Conservation (phyloP, 2,329 filamentous ascomycete genomes). For the Stemphylium vesicarium region DNA sequence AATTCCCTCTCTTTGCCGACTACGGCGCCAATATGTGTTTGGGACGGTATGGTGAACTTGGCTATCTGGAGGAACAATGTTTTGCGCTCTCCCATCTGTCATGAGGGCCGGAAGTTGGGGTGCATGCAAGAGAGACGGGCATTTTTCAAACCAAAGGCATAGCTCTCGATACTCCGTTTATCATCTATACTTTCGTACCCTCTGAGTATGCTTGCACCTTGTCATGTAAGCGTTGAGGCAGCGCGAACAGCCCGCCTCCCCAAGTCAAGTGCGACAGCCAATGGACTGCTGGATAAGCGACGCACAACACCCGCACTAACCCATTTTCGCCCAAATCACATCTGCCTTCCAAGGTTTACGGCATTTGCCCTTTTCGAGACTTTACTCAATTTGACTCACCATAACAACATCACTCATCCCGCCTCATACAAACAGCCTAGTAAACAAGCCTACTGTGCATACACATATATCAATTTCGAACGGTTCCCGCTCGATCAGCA, state of each 20-base stretch:
- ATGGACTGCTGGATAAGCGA: conserved; percentile 1
- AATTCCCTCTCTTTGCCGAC: too few relatives aligned
- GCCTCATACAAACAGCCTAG: background rate
- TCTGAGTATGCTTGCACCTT: background rate
- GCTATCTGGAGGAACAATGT: too few relatives aligned
- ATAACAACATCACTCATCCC: background rate
- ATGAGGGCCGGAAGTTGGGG: too few relatives aligned
- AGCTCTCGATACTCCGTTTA: too few relatives aligned
- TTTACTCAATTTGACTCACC: conserved; percentile 15
- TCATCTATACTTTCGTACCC: background rate
- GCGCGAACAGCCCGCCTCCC: background rate
- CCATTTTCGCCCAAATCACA: conserved; percentile 10
- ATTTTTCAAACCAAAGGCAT: too few relatives aligned
- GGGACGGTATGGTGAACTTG: too few relatives aligned
- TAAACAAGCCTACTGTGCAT: background rate
- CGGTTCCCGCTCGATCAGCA: background rate
- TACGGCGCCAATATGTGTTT: too few relatives aligned
- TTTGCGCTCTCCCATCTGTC: too few relatives aligned
- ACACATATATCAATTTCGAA: background rate
- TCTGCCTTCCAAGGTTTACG: background rate
- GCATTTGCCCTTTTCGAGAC: background rate
- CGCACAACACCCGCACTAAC: conserved; percentile 9
- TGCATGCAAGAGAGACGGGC: too few relatives aligned
- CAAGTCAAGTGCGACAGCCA: background rate
- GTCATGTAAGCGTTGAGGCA: background rate